These are phyloP conservation scores for Calophaca sinica DNA, from an alignment of 306 rosid species.

Conservation along the genomic window DNA sequence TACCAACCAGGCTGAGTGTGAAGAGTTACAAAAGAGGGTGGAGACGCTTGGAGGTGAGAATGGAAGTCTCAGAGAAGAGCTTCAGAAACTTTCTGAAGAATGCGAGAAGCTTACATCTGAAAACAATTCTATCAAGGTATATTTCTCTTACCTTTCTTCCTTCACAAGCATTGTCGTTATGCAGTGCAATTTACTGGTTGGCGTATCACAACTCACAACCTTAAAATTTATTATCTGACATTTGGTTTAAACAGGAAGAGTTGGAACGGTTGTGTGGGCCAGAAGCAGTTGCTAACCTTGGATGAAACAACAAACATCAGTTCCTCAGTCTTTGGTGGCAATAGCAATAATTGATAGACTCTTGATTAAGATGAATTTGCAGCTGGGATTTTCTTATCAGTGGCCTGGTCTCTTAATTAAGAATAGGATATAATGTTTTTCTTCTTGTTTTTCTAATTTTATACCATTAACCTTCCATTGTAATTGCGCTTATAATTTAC, in stretches of 20 bases:
- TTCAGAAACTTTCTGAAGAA: constrained; percentile 86
- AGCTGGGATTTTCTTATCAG: constrained; percentile 53
- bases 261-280: constrained; percentile 82
- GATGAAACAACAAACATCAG: constrained; percentile 37
- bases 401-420: constrained; percentile 50
- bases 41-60: constrained; percentile 81
- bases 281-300: constrained; percentile 74
- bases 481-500: constrained; percentile 46
- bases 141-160: constrained; percentile 21
- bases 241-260: constrained; percentile 73
- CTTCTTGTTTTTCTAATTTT: constrained; percentile 54
- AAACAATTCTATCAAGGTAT: constrained; percentile 81
- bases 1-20: constrained; percentile 87
- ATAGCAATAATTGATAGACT: constrained; percentile 41
- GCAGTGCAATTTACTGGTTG: neutral
- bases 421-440: constrained; percentile 57
- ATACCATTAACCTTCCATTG: constrained; percentile 62
- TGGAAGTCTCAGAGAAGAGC: constrained; percentile 74
- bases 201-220: constrained; percentile 1
- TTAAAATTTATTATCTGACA: constrained; percentile 14
- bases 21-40: constrained; percentile 89
- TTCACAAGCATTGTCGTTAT: neutral
- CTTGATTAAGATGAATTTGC: constrained; percentile 44
- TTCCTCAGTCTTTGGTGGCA: constrained; percentile 42
- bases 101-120: constrained; percentile 86